phyloP scores from a whole-genome alignment of 352 stramenopile species.

The Globisporangium carolinianum region DNA sequence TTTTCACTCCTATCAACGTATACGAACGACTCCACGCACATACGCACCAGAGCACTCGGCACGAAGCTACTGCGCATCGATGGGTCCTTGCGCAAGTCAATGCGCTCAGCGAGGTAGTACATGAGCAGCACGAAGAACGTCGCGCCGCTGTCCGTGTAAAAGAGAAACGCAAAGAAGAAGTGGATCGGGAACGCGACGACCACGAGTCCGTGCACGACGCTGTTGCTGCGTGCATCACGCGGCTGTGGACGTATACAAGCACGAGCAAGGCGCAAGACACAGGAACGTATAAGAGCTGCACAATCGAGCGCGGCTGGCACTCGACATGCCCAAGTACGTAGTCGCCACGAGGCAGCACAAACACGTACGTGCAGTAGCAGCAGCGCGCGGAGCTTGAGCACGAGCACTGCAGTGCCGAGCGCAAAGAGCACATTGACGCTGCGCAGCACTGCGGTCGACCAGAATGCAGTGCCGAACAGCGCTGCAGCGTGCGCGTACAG shows the following conservation, averaged over 20 bases:
- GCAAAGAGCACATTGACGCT: conserved; percentile 80
- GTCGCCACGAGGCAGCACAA: no score
- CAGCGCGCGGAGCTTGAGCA: conserved; percentile 36
- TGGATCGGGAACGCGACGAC: conserved; percentile 74
- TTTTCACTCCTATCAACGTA: no score
- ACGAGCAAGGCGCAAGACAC: no score
- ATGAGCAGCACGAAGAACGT: conserved; percentile 88
- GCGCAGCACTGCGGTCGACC: conserved; percentile 55
- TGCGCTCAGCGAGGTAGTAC: conserved; percentile 49
- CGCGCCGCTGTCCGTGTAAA: conserved; percentile 86
- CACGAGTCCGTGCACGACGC: conserved; percentile 56
- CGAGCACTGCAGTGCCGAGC: conserved; percentile 41
- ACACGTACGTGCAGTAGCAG: conserved; percentile 18
- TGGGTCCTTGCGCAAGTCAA: conserved; percentile 34
- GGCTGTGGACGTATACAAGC: conserved; percentile 12
- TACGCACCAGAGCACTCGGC: conserved; percentile 49
- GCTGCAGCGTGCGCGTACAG: conserved; percentile 24
- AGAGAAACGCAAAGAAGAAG: conserved; percentile 87
- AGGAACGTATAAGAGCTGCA: no score
- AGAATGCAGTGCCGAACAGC: conserved; percentile 25
- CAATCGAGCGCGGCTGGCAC: background rate
- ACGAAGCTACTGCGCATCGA: conserved; percentile 33
- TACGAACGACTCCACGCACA: no score
- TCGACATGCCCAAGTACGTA: no score
- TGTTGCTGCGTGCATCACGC: conserved; percentile 25